phyloP scores from a whole-genome alignment of 176 grass and related monocot genomes.

The Hsuehochloa calcarea region DNA sequence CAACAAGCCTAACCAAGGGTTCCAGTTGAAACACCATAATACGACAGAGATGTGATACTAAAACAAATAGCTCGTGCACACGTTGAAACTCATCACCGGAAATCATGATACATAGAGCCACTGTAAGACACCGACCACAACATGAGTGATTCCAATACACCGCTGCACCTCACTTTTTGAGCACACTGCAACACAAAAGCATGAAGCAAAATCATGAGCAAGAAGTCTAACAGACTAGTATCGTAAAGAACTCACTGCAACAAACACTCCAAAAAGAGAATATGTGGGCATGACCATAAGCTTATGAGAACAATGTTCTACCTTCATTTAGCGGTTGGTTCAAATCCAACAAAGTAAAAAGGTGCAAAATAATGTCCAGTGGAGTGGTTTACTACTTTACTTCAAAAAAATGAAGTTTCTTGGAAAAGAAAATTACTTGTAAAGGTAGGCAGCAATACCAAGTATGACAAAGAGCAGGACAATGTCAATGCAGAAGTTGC shows the following conservation, averaged over 20 bases:
- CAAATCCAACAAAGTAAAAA: background rate
- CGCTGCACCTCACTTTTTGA: conserved; percentile 50
- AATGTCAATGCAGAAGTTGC: conserved; percentile 82
- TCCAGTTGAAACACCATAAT: conserved; percentile 15
- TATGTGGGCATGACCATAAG: background rate
- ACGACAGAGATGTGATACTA: background rate
- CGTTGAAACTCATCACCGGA: background rate
- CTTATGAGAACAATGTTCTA: background rate
- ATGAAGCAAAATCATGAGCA: background rate
- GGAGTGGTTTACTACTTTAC: background rate
- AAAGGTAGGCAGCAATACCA: conserved; percentile 82
- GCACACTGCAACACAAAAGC: conserved; percentile 39
- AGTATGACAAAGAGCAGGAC: conserved; percentile 79
- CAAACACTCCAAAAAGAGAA: background rate
- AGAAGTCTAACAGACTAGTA: background rate
- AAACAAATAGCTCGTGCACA: background rate
- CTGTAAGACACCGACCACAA: background rate
- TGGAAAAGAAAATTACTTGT: conserved; percentile 48
- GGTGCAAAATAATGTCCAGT: background rate
- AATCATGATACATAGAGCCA: background rate
- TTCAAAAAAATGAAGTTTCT: background rate
- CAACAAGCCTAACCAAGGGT: background rate
- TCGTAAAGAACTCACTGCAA: background rate
- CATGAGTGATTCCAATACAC: background rate
- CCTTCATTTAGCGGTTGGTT: background rate